Percentiles rank a stretch among this genome's conserved stretches.
Conservation (phyloP, 495 filamentous ascomycete species). For the Aspergillus funiculosus region DNA sequence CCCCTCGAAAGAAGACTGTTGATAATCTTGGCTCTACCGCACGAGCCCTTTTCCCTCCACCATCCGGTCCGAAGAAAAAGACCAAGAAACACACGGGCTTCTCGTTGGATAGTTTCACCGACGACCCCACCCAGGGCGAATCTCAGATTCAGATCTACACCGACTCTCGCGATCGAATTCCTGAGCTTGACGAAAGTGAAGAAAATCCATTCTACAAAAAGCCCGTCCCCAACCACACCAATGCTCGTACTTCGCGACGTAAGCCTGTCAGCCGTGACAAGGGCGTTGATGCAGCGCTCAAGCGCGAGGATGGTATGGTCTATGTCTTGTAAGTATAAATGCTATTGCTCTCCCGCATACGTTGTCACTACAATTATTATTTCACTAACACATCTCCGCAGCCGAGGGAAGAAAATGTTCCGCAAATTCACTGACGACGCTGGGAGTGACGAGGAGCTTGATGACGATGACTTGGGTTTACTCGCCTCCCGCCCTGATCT, state of each 20-base stretch:
- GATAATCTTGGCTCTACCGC: constrained; percentile 58
- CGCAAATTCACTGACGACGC: constrained; percentile 46
- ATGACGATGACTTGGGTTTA: constrained; percentile 47
- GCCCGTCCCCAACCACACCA: constrained; percentile 24
- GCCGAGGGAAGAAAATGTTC: constrained; percentile 87
- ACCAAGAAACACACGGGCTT: constrained; percentile 54
- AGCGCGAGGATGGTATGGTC: constrained; percentile 70
- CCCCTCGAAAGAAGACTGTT: constrained; percentile 62
- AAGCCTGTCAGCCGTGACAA: constrained; percentile 42
- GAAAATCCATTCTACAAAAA: constrained; percentile 73
- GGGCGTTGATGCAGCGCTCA: constrained; percentile 55
- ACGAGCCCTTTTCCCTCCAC: constrained; percentile 68
- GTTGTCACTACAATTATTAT: neutral
- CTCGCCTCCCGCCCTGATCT: constrained; percentile 36
- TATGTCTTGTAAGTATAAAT: constrained; percentile 73
- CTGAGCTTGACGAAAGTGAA: constrained; percentile 55
- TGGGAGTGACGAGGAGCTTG: constrained; percentile 40
- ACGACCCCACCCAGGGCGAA: constrained; percentile 41
- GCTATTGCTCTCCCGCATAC: neutral
- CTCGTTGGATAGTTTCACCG: constrained; percentile 63
- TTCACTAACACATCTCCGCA: constrained; percentile 39
- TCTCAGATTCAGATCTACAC: constrained; percentile 76
- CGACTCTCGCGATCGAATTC: constrained; percentile 80
- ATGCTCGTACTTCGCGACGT: constrained; percentile 34
- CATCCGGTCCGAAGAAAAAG: constrained; percentile 38